These are phyloP conservation scores for Caryocar brasiliense DNA, from an alignment of 441 rosid genomes.

Conservation along the genomic window DNA sequence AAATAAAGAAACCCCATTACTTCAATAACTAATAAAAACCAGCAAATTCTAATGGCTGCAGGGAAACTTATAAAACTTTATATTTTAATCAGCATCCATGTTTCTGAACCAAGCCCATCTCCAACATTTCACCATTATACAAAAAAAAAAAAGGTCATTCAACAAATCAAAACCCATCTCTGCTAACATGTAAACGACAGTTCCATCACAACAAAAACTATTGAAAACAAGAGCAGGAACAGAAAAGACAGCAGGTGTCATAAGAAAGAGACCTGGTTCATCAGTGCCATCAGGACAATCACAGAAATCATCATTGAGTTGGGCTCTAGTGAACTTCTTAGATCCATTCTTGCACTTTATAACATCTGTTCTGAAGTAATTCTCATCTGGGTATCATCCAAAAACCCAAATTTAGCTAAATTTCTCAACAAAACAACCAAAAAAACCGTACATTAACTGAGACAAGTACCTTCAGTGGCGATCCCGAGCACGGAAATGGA, in stretches of 20 bases:
- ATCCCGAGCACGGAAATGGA: constrained; percentile 16
- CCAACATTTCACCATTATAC: background rate
- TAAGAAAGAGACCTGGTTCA: constrained; percentile 58
- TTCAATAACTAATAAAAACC: too few species aligned
- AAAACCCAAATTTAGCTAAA: background rate
- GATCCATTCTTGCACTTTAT: constrained; percentile 86
- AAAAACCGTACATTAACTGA: background rate
- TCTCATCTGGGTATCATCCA: constrained; percentile 41
- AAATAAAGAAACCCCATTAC: too few species aligned
- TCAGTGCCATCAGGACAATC: constrained; percentile 87
- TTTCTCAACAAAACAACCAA: background rate
- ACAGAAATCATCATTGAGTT: constrained; percentile 87
- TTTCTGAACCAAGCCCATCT: background rate
- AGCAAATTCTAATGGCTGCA: too few species aligned
- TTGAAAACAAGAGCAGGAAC: background rate
- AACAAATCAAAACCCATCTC: too few species aligned
- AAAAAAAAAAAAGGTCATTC: background rate
- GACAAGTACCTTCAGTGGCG: constrained; percentile 16
- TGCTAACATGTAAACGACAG: too few species aligned
- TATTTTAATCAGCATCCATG: background rate
- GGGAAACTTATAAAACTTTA: too few species aligned
- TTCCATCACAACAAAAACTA: background rate
- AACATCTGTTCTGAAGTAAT: constrained; percentile 44
- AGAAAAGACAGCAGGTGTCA: background rate
- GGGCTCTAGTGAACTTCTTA: constrained; percentile 56